Conservation (phyloP, 2,329 filamentous ascomycete genomes). For the Verticillium nonalfalfae region DNA sequence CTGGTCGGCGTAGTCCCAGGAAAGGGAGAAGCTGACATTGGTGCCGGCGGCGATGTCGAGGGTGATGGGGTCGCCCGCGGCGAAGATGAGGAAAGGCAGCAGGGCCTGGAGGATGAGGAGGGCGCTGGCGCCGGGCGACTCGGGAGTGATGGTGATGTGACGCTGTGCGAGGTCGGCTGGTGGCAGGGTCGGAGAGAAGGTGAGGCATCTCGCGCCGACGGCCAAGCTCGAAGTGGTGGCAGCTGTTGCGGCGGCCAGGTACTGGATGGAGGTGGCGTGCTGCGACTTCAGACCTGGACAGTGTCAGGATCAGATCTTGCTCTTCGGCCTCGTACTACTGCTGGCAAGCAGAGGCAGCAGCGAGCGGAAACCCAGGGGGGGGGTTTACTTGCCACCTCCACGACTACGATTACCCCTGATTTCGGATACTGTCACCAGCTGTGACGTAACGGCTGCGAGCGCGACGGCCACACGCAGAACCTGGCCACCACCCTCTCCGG, state of each 20-base stretch:
- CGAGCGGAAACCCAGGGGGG: not conserved
- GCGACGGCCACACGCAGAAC: constrained; percentile 50
- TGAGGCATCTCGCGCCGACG: constrained; percentile 43
- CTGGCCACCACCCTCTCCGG: constrained; percentile 57
- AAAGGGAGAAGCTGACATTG: constrained; percentile 49
- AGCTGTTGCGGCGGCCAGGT: constrained; percentile 43
- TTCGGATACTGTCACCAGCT: constrained; percentile 45
- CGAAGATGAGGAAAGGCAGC: constrained; percentile 51
- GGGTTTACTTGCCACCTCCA: constrained; percentile 3
- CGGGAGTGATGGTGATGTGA: constrained; percentile 41
- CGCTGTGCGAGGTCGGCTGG: constrained; percentile 33
- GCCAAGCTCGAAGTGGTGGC: constrained; percentile 43
- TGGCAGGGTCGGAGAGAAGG: constrained; percentile 34
- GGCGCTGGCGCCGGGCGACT: constrained; percentile 45
- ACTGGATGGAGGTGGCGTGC: constrained; percentile 50
- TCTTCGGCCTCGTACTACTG: not conserved
- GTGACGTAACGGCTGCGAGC: constrained; percentile 48
- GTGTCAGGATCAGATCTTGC: not conserved
- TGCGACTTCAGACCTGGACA: constrained; percentile 43
- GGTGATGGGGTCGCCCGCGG: constrained; percentile 27
- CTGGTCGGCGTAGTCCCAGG: constrained; percentile 58
- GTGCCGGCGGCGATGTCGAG: constrained; percentile 52
- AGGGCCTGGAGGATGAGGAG: constrained; percentile 55
- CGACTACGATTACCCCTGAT: constrained; percentile 46
- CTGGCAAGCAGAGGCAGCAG: not conserved